Evolutionary conservation across 2,329 filamentous ascomycete genomes (phyloP).

Genomic region (Cladosporium cucumerinum): DNA sequence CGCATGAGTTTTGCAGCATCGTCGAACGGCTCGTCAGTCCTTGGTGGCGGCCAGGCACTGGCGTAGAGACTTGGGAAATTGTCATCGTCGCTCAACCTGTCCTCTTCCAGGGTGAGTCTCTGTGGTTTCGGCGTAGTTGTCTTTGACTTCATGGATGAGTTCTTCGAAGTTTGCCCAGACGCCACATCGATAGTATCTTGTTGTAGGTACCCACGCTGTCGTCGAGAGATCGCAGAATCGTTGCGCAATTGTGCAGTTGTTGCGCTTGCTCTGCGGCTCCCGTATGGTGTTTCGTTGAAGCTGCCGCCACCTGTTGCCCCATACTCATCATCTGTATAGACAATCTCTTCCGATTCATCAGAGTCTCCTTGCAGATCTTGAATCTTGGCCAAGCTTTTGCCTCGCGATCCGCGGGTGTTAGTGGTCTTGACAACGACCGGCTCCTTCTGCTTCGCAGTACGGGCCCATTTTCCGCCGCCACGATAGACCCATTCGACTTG

Average conservation of each 20-base stretch:
- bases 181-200: background rate
- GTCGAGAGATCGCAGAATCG: background rate
- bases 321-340: conserved; percentile 13
- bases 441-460: conserved; percentile 24
- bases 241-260: background rate
- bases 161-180: conserved; percentile 7
- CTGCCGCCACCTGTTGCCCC: background rate
- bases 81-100: conserved; percentile 31
- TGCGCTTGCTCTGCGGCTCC: conserved; percentile 1
- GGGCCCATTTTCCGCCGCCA: conserved; percentile 34
- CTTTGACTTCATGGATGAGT: conserved; percentile 21
- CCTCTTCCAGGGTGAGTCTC: conserved; percentile 32
- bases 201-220: background rate
- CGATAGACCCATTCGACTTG: conserved; percentile 31
- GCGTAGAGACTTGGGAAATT: conserved; percentile 29
- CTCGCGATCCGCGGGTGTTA: background rate
- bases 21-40: conserved; percentile 29
- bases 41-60: conserved; percentile 22
- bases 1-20: conserved; percentile 42
- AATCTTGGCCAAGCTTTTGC: background rate
- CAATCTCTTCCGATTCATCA: background rate
- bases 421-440: background rate
- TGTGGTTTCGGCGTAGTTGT: conserved; percentile 32
- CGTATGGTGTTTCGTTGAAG: background rate
- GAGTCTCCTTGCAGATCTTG: background rate